These are phyloP conservation scores for Avena eriantha DNA, from an alignment of 176 grass and related monocot genomes.

Conservation along the genomic window DNA sequence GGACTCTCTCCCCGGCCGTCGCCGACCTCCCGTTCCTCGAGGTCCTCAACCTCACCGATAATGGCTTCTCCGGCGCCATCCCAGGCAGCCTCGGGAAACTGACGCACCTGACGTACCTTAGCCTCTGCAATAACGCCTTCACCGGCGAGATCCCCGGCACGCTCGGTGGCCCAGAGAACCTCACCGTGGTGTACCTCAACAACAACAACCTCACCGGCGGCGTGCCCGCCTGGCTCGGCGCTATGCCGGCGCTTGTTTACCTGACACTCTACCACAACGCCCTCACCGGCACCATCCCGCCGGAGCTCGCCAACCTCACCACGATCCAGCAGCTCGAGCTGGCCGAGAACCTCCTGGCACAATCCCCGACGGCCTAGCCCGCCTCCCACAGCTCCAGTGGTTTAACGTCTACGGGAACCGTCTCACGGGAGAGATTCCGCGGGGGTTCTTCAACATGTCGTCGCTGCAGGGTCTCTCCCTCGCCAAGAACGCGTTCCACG, in stretches of 20 bases:
- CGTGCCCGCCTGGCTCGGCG: not conserved
- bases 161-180: not conserved
- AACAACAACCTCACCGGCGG: not conserved
- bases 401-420: constrained; percentile 12
- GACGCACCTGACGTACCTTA: not conserved
- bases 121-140: constrained; percentile 40
- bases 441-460: constrained; percentile 44
- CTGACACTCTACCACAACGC: not conserved
- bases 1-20: constrained; percentile 22
- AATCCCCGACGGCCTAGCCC: not conserved
- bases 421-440: constrained; percentile 36
- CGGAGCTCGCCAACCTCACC: constrained; percentile 11
- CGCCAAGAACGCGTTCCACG: constrained; percentile 33
- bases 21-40: not conserved
- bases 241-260: not conserved
- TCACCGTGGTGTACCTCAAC: no score
- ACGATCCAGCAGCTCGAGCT: not conserved
- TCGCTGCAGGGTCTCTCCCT: constrained; percentile 29
- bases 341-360: not conserved
- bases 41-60: not conserved
- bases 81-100: constrained; percentile 2
- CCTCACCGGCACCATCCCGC: constrained; percentile 31
- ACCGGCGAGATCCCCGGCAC: not conserved
- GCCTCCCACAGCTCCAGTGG: not conserved
- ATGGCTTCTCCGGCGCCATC: not conserved